phyloP scores from a whole-genome alignment of 78 protist species.

The Dictyostelium brefeldianum region DNA sequence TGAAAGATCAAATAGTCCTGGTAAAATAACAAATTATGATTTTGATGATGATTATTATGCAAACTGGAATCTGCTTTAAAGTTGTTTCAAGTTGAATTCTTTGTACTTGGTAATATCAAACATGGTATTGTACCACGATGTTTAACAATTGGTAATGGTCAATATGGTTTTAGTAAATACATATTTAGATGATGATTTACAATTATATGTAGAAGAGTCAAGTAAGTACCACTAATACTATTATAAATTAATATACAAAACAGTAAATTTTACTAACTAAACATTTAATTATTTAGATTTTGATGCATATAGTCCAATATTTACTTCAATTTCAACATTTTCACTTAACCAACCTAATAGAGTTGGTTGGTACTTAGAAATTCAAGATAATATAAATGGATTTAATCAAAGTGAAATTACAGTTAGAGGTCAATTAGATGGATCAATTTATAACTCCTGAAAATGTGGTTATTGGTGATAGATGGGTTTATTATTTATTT shows the following conservation, averaged over 20 bases:
- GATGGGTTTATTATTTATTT: too few species aligned
- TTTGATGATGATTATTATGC: background rate
- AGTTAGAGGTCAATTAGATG: background rate
- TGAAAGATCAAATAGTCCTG: background rate
- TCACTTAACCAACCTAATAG: background rate
- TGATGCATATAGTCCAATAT: background rate
- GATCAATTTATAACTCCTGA: background rate
- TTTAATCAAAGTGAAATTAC: background rate
- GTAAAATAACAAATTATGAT: too few species aligned
- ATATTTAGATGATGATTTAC: background rate
- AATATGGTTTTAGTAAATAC: background rate
- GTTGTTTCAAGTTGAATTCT: constrained; percentile 4
- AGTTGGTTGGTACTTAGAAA: background rate
- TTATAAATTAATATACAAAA: background rate
- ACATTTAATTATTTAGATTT: background rate
- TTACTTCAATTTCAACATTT: background rate
- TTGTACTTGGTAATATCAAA: background rate
- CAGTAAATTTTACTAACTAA: background rate
- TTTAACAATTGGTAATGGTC: background rate
- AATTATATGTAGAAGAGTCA: background rate
- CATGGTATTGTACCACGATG: background rate
- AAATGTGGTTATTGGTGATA: too few species aligned
- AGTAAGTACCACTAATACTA: background rate
- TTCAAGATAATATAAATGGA: constrained; percentile 2
- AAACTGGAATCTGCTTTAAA: background rate